Base-by-base conservation (phyloP, 306 rosid species). In the Leucaena leucocephala region DNA sequence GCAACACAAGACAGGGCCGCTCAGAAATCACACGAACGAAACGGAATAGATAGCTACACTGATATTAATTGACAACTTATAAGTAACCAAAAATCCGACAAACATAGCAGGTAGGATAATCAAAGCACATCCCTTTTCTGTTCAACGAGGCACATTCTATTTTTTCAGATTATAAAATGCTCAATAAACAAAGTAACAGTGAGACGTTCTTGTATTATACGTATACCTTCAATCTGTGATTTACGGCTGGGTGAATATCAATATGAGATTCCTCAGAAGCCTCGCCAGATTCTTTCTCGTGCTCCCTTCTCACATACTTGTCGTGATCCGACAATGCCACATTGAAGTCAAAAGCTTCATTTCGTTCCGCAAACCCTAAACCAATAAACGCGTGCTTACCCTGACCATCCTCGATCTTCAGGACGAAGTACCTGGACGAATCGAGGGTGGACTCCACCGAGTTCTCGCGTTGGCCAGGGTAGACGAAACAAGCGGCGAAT, bases 281-380 rank as follows among this genome's bases (percentile, higher is more conserved):
- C 54, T 85, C 89, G 8, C 88, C 91, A 19, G 82, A 54, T 5
- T 93, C 99, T 84, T 89, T 90, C 80, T 96, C 99, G 48, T 80
- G 85, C 73, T 93, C 99, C 43, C 99, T 82, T 54, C 84, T 85
- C 39, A 90, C 96, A 50, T 96, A 87, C 92, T 96, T 96, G 44
- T 96, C 99, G 78, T 96, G 99, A 75, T 96, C 99, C 70, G 99
- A 96, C 40, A 96, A 82, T 5, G 99, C 96, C 74, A 96, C 99
- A 48, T 96, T 96, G 91, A 96, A 96, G 82, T 96, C 99, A 44
- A 96, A 96, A 3, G 99, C 99, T 81, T 96, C 99, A 72, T 96
- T 96, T 38, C 99, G 76, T 86, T 96, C 99, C 3, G 91, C 71
- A 64, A 96, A 96, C 46, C 99, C 99, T 63, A 96, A 73, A 11